Base-by-base conservation (phyloP, 257 asterid species). In the Solanum virginianum region DNA sequence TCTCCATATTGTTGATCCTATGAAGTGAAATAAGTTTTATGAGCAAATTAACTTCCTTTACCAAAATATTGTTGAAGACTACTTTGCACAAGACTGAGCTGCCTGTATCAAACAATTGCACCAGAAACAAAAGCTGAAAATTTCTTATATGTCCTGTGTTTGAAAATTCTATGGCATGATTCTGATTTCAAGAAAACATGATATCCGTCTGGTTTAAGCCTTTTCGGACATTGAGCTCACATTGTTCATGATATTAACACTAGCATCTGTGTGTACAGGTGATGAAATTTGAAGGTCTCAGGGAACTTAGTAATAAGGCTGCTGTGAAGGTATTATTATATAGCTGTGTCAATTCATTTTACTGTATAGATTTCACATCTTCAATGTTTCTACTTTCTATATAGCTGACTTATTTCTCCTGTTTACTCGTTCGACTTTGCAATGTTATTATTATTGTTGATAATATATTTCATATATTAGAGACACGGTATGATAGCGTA, bases 231-330 rank as follows among this genome's bases (percentile, higher is more conserved):
- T 77, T 51, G 43, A 16, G 43, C 17, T 77, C 24, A 12, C 47
- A 77, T 15, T 51, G 24, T 14, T 53, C 17, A 53, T 5, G 16
- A 18, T 54, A 54, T 14, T 14, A 15, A 17, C 14, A 18, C 8
- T 22, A 4, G 10, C 13, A 1, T 54, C 59, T 54, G n/a, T 54
- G 59, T 54, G 59, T 15, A 54, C 59, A 96, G 98, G 99, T 97
- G 62, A 97, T 94, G 98, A 97, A 97, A 90, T 93, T 93, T 88
- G 98, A 94, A 69, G 99, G 95, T 89, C 90, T 94, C 43, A 92
- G 95, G 93, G 97, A 94, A 88, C 93, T 93, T 2, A 98, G 94
- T n/a, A 91, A 86, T 85, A 98, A 94, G 91, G 24, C 97, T 9
- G 98, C 98, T 10, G 98, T 94, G 71, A 95, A 96, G 98, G 99